Conservation (phyloP, 2,329 filamentous ascomycete genomes). For the Macroventuria anomochaeta region DNA sequence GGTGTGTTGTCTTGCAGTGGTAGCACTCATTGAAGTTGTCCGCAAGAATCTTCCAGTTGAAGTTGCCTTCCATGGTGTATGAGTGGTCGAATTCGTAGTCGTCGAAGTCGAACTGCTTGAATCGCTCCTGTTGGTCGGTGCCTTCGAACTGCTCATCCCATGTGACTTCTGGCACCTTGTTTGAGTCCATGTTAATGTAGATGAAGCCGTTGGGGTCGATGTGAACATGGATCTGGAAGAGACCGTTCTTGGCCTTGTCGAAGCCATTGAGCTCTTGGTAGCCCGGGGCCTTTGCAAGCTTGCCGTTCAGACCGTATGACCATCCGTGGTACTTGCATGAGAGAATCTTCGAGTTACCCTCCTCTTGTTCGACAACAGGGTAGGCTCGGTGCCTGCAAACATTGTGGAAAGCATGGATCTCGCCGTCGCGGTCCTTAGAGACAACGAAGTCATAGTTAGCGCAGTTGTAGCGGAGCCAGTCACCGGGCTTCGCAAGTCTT, state of each 20-base stretch:
- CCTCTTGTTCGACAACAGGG: slow-evolving; percentile 49
- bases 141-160: slow-evolving; percentile 42
- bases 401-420: slow-evolving; percentile 54
- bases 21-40: slow-evolving; percentile 74
- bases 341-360: slow-evolving; percentile 50
- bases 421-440: slow-evolving; percentile 46
- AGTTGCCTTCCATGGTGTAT: slow-evolving; percentile 41
- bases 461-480: slow-evolving; percentile 61
- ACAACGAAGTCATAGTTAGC: slow-evolving; percentile 53
- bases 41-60: slow-evolving; percentile 45
- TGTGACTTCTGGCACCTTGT: slow-evolving; percentile 37
- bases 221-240: slow-evolving; percentile 45
- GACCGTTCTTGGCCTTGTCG: slow-evolving; percentile 48
- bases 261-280: slow-evolving; percentile 51
- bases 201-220: slow-evolving; percentile 45
- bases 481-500: slow-evolving; percentile 59
- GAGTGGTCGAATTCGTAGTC: slow-evolving; percentile 57
- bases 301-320: slow-evolving; percentile 54
- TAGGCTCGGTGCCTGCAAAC: slow-evolving; percentile 56
- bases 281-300: slow-evolving; percentile 53
- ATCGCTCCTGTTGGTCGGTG: slow-evolving; percentile 44
- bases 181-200: slow-evolving; percentile 48
- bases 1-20: slow-evolving; percentile 66
- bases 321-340: slow-evolving; percentile 57
- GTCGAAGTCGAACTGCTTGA: slow-evolving; percentile 42